Evolutionary conservation across 2,329 filamentous ascomycete genomes (phyloP).

Genomic region (Pseudogymnoascus sp.): DNA sequence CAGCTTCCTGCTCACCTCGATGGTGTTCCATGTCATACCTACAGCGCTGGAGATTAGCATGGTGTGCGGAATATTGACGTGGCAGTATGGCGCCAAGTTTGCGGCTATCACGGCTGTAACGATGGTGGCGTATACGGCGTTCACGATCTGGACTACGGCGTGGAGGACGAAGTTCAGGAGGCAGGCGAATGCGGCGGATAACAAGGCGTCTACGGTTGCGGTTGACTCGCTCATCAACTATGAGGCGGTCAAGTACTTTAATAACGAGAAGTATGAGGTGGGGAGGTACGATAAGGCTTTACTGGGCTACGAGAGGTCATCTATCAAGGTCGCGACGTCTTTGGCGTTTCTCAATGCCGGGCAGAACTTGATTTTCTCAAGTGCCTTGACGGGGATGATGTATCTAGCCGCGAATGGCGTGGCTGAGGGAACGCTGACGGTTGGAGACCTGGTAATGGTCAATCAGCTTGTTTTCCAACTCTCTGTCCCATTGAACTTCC

Average conservation of each 20-base stretch:
- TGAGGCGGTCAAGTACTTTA: conserved; percentile 98
- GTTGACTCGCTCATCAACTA: conserved; percentile 98
- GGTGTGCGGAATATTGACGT: conserved; percentile 93
- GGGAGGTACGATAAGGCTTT: conserved; percentile 82
- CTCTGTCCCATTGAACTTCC: conserved; percentile 91
- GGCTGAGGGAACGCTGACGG: conserved; percentile 70
- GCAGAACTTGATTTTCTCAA: conserved; percentile 95
- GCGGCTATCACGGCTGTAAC: conserved; percentile 83
- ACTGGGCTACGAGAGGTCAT: conserved; percentile 80
- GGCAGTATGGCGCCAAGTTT: conserved; percentile 88
- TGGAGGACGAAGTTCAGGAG: conserved; percentile 96
- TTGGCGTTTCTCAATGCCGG: conserved; percentile 88
- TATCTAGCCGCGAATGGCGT: conserved; percentile 90
- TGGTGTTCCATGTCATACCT: conserved; percentile 96
- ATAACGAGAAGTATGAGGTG: conserved; percentile 95
- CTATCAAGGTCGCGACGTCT: conserved; percentile 94
- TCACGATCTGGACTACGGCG: conserved; percentile 91
- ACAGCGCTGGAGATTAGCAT: conserved; percentile 90
- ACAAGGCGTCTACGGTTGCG: conserved; percentile 87
- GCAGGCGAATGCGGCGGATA: conserved; percentile 92
- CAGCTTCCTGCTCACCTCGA: conserved; percentile 91
- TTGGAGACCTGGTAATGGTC: conserved; percentile 96
- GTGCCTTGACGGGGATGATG: conserved; percentile 94
- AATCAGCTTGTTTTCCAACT: conserved; percentile 98
- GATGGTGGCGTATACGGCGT: conserved; percentile 92